phyloP scores from a whole-genome alignment of 2,329 filamentous ascomycete species.

The Pseudofabraea citricarpa region DNA sequence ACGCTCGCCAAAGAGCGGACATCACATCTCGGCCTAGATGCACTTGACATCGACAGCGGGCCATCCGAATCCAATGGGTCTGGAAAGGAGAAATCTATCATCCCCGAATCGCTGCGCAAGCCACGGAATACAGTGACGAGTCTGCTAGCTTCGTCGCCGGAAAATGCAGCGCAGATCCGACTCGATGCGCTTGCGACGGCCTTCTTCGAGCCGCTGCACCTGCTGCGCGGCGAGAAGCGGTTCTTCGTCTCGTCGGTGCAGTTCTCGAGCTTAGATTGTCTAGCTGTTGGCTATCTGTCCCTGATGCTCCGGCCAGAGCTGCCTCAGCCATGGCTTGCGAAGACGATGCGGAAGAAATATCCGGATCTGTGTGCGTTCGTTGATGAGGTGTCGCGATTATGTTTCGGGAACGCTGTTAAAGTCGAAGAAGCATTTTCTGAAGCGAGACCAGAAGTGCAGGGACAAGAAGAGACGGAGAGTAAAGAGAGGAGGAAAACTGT shows the following conservation, averaged over 20 bases:
- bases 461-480: constrained; percentile 3
- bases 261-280: constrained; percentile 69
- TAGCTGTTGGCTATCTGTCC: constrained; percentile 74
- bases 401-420: constrained; percentile 33
- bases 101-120: constrained; percentile 25
- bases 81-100: constrained; percentile 29
- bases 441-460: too few relatives aligned
- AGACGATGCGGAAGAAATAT: constrained; percentile 48
- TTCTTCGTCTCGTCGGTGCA: constrained; percentile 48
- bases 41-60: constrained; percentile 57
- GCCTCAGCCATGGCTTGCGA: constrained; percentile 57
- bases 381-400: constrained; percentile 30
- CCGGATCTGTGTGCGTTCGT: constrained; percentile 39
- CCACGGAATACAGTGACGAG: constrained; percentile 44
- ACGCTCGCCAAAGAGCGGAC: constrained; percentile 66
- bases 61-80: constrained; percentile 25
- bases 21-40: constrained; percentile 63
- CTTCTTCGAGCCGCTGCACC: constrained; percentile 67
- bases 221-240: constrained; percentile 49
- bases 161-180: constrained; percentile 69
- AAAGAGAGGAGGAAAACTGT: constrained; percentile 8
- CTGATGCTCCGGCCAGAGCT: constrained; percentile 63
- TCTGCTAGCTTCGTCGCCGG: constrained; percentile 58
- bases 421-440: constrained; percentile 19
- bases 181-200: constrained; percentile 68